Conservation (phyloP, 1,139 yeast species). For the Protomyces lactucae-debilis region DNA sequence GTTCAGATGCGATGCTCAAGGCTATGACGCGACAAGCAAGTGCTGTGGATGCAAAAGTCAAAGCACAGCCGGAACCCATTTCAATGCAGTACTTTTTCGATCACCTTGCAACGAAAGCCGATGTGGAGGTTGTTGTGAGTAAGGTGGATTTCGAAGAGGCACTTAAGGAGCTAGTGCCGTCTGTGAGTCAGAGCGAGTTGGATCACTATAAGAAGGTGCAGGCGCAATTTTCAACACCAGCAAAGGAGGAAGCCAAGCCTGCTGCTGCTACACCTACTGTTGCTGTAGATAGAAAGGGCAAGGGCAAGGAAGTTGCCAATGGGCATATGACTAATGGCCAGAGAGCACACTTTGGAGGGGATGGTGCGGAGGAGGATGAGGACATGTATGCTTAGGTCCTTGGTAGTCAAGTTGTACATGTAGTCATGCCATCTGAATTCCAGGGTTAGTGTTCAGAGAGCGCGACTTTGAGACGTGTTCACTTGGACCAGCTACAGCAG, state of each 20-base stretch:
- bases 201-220: conserved; percentile 73
- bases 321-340: conserved; percentile 6
- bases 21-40: conserved; percentile 90
- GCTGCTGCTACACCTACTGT: background rate
- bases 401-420: background rate
- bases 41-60: conserved; percentile 64
- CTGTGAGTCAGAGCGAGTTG: conserved; percentile 83
- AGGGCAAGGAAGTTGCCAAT: conserved; percentile 1
- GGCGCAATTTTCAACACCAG: conserved; percentile 49
- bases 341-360: background rate
- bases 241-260: background rate
- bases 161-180: conserved; percentile 64
- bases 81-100: conserved; percentile 91
- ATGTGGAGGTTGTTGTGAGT: conserved; percentile 62
- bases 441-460: background rate
- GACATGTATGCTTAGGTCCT: conserved; percentile 12
- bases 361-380: conserved; percentile 5
- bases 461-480: no score
- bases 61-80: conserved; percentile 48
- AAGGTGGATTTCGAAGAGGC: conserved; percentile 74
- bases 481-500: no score
- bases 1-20: conserved; percentile 90
- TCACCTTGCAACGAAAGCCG: conserved; percentile 63
- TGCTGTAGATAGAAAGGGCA: conserved; percentile 9
- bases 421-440: background rate